Evolutionary conservation across 1,139 yeast genomes (phyloP), one percentile per base, ranked within the genome.

Genomic region (Suhomyces anneliseae): DNA sequence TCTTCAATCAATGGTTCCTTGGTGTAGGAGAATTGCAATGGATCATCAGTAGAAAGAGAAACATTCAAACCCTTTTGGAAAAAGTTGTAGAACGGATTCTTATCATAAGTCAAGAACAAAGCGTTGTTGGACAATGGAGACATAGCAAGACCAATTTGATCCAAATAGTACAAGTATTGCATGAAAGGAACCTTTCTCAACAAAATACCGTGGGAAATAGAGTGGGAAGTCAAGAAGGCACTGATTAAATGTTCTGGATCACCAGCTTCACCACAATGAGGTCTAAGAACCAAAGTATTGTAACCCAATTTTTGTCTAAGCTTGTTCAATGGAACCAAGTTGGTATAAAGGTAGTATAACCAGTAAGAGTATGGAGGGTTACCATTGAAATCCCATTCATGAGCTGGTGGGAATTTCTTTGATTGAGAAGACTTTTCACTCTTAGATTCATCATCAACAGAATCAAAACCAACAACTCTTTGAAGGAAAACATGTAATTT

Each of bases 231-330:
- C 60, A 95, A 70, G 61, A 87, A 95, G 0, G 99, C 95, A 47
- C 93, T 80, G 39, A 92, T 90, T 63, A 95, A 77, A 70, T 95
- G 99, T 60, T 92, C 98, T 1, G 99, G 97, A 60, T 95, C 98
- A 46, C 99, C 99, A 6, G 99, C 99, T 68, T 95, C 99, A 54
- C 99, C 99, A 59, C 97, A 89, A 65, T 95, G 99, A 2, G 99
- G 99, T 60, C 99, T 81, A 57, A 95, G 74, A 15, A 90, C 95
- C 68, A 95, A 85, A 0, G 98, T 92, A 63, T 89, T 92, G 68
- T 81, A 87, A 0, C 88, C 86, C 46, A 90, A 76, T 51, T 72
- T 76, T 38, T 76, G 70, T 68, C 99, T 82, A 80, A 93, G 85
- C 54, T 85, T 82, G 64, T 95, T 95, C 66, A 95, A 78, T 5